These are phyloP conservation scores for Xylaria acuta DNA, from an alignment of 495 filamentous ascomycete species.

Conservation along the genomic window DNA sequence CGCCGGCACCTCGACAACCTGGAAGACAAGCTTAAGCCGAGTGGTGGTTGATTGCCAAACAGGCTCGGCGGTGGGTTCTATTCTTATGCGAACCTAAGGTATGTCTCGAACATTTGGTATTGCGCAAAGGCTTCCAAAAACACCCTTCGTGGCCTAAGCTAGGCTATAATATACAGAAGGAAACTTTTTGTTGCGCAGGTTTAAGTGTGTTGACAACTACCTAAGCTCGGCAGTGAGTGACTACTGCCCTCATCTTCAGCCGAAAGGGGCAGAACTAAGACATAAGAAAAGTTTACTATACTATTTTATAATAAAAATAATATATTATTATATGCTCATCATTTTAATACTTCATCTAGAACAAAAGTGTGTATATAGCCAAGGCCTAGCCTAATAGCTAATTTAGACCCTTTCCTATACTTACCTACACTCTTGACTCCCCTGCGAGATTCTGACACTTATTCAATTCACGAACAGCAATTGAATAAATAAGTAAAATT, in stretches of 20 bases:
- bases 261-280: not conserved
- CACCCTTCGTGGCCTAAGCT: not conserved
- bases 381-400: too few relatives aligned
- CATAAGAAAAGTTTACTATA: not conserved
- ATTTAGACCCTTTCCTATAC: too few relatives aligned
- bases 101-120: not conserved
- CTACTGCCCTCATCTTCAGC: not conserved
- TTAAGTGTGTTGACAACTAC: not conserved
- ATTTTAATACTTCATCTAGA: too few relatives aligned
- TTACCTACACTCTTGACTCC: too few relatives aligned
- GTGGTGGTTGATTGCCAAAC: not conserved
- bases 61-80: not conserved
- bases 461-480: not conserved
- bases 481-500: not conserved
- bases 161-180: not conserved
- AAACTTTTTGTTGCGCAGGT: not conserved
- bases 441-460: too few relatives aligned
- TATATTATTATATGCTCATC: too few relatives aligned
- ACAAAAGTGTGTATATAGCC: too few relatives aligned
- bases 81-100: too few relatives aligned
- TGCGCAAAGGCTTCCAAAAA: not conserved
- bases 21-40: not conserved
- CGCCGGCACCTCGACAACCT: not conserved
- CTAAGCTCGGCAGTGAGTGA: not conserved
- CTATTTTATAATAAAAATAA: not conserved